Evolutionary conservation across 371 early-diverging fungal genomes (phyloP), one percentile per base, ranked within the genome.

Genomic region (Synchytrium microbalum): DNA sequence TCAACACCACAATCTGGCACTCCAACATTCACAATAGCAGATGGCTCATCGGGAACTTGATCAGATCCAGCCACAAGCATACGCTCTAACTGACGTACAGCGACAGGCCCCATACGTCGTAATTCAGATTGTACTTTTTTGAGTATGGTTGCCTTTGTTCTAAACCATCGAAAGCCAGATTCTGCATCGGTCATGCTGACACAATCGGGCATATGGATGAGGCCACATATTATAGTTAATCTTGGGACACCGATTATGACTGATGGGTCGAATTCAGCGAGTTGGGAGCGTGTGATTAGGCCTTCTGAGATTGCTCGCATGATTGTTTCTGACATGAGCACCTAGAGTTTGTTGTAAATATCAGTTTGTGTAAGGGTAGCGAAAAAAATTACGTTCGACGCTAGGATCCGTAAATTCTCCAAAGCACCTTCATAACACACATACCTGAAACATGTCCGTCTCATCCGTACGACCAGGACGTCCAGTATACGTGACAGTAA

Each of bases 251-350:
- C 75, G 26, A 85, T 55, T 2, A 84, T 79, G 57, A 80, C 63
- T 3, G 63, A 54, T 3, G 84, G 83, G 27, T 84, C 85, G 69
- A 78, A 77, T 32, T 68, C 24, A 51, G 76, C 72, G 58, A 83
- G 38, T 57, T 80, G 71, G n/a, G 76, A 78, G 8, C 32, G 54
- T 1, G 65, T 54, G 28, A 82, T 54, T 59, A 72, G 61, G 1
- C 53, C 58, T 28, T 61, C 38, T 19, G 1, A 25, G 31, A 76
- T 10, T 33, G 71, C 67, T 51, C 75, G 68, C 55, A 83, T 59
- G 56, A 84, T 66, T 1, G 84, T 79, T 63, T 84, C 84, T 46
- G 75, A 75, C 72, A 85, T 69, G 26, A 85, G 72, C 33, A 84
- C 76, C 75, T 74, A 56, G 29, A 13, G 29, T 56, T 29, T 23